Conservation (phyloP, 768 basidiomycete species). For the Pulveroboletus sp. region DNA sequence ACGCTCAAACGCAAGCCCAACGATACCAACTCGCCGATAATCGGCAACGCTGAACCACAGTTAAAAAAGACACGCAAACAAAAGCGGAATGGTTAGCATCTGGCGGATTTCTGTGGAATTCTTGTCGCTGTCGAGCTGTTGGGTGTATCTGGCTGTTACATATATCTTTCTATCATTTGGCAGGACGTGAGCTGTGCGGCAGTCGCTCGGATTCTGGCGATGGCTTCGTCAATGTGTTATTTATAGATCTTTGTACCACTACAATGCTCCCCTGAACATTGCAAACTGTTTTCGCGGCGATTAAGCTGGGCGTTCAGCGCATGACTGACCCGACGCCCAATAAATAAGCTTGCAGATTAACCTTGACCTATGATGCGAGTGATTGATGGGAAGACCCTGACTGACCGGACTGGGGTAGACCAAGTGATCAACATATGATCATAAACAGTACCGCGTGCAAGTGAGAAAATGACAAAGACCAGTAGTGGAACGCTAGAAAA, state of each 20-base stretch:
- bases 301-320: not conserved
- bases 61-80: constrained; percentile 54
- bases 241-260: constrained; percentile 35
- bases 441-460: constrained; percentile 15
- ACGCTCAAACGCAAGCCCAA: constrained; percentile 53
- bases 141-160: constrained; percentile 25
- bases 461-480: not conserved
- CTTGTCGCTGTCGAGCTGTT: constrained; percentile 26
- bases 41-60: constrained; percentile 43
- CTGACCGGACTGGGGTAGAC: too few species aligned
- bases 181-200: constrained; percentile 20
- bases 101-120: constrained; percentile 31
- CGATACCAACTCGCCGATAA: constrained; percentile 48
- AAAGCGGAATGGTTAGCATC: constrained; percentile 45
- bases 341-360: constrained; percentile 17
- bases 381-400: too few species aligned
- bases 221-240: constrained; percentile 29
- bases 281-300: constrained; percentile 11
- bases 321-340: not conserved
- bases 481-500: constrained; percentile 22
- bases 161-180: constrained; percentile 28
- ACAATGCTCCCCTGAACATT: constrained; percentile 21
- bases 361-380: not conserved
- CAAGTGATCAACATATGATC: constrained; percentile 11
- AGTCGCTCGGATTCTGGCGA: constrained; percentile 25